Evolutionary conservation across 441 rosid species (phyloP), one percentile per base, ranked within the genome.

Genomic region (Daphne laureola): DNA sequence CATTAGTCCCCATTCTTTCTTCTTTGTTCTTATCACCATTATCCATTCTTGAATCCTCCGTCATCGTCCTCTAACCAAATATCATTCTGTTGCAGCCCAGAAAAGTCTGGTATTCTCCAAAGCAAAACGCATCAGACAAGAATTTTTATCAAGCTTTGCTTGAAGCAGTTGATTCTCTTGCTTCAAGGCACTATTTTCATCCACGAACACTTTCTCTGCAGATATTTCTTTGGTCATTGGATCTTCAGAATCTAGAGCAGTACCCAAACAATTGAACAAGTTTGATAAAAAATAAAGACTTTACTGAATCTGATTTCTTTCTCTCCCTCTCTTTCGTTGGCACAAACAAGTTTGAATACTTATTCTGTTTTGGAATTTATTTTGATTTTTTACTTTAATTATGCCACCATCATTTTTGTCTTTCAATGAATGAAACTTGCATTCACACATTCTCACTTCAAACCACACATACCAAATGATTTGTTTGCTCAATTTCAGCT

Each of bases 121-220:
- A 63, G 87, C 74, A 70, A 64, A 71, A 69, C 73, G 77, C 38
- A 76, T 71, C 73, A 78, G 54, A 66, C 82, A 80, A 23, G 88
- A 89, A 61, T 72, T 82, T 67, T 56, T 78, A 52, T 78, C 78
- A 52, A 76, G 63, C 72, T 81, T 82, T 57, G 67, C 73, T 58
- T 55, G 78, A 64, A 86, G 90, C 59, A 84, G 63, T 62, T 73
- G 77, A 71, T 77, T 79, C 73, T 86, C 95, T 72, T 73, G 76
- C 73, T 78, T 75, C 49, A 90, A 67, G 57, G 79, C 72, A 64
- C 62, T 72, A 63, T 80, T 87, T 71, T 84, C 93, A 62, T 81
- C 83, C 70, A 52, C 50, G 48, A 82, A 86, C 78, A 68, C 65
- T 55, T 79, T 72, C 54, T 78, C 84, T 46, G 80, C 57, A 17